Conservation (phyloP, 371 early-diverging fungal genomes). For the Lichtheimia corymbifera region DNA sequence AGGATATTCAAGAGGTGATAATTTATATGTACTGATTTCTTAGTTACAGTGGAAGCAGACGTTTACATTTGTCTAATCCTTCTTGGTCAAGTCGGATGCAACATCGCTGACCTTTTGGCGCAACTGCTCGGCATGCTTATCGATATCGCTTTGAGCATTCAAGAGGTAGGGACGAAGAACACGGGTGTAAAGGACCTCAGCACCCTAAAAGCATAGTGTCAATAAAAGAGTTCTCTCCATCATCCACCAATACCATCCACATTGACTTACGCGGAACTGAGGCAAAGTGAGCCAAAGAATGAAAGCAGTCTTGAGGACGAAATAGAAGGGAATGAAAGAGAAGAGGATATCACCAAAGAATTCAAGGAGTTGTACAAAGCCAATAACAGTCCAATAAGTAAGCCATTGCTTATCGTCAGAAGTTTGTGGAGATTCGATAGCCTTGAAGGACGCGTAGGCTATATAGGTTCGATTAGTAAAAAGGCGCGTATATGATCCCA, state of each 20-base stretch:
- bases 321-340: constrained; percentile 95
- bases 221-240: constrained; percentile 2
- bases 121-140: constrained; percentile 15
- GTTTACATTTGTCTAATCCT: constrained; percentile 9
- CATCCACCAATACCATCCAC: background rate
- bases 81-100: constrained; percentile 16
- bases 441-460: constrained; percentile 92
- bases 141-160: constrained; percentile 27
- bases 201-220: constrained; percentile 35
- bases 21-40: constrained; percentile 1
- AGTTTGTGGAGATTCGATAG: constrained; percentile 78
- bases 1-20: background rate
- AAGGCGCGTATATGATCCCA: background rate
- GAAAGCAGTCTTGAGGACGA: constrained; percentile 84
- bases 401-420: constrained; percentile 92
- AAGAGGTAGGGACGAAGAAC: constrained; percentile 46
- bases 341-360: constrained; percentile 83
- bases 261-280: constrained; percentile 66
- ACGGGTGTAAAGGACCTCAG: constrained; percentile 42
- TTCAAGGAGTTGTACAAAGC: constrained; percentile 80
- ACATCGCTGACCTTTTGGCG: constrained; percentile 30
- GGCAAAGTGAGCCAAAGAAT: constrained; percentile 86
- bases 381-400: constrained; percentile 86
- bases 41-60: background rate
- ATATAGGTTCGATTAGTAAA: background rate